Conservation (phyloP, 352 stramenopile species). For the Globisporangium perplexum region DNA sequence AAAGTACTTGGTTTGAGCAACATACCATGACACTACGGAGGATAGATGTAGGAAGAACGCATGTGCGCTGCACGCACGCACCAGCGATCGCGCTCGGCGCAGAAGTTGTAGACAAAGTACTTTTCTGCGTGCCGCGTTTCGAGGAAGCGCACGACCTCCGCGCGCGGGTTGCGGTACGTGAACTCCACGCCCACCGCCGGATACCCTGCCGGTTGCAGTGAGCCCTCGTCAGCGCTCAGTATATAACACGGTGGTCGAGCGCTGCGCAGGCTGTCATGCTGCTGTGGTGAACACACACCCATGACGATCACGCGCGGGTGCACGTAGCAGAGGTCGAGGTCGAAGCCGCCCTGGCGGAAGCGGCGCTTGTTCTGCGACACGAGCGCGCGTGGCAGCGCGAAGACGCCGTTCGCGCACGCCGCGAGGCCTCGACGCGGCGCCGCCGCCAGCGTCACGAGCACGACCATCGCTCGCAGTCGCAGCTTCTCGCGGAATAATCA, state of each 20-base stretch:
- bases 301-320: conserved; percentile 75
- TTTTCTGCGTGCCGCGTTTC: conserved; percentile 34
- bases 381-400: conserved; percentile 48
- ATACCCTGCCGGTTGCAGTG: conserved; percentile 40
- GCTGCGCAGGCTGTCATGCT: too few species aligned
- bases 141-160: conserved; percentile 50
- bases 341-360: conserved; percentile 50
- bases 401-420: conserved; percentile 25
- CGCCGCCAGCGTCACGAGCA: not conserved
- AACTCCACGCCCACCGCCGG: conserved; percentile 49
- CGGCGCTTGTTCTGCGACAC: conserved; percentile 78
- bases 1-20: too few species aligned
- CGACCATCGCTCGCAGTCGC: too few species aligned
- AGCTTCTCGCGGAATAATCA: too few species aligned
- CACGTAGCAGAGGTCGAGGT: conserved; percentile 70
- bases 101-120: conserved; percentile 82
- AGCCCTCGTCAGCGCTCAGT: too few species aligned
- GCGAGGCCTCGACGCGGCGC: not conserved
- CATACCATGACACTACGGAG: not conserved
- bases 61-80: too few species aligned
- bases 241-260: too few species aligned
- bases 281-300: too few species aligned
- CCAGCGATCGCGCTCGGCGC: conserved; percentile 43
- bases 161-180: conserved; percentile 56
- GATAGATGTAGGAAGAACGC: too few species aligned